Percentiles rank a stretch among this genome's conserved stretches.
Evolutionary conservation across 306 rosid species (phyloP).

Genomic region (Malus orientalis): DNA sequence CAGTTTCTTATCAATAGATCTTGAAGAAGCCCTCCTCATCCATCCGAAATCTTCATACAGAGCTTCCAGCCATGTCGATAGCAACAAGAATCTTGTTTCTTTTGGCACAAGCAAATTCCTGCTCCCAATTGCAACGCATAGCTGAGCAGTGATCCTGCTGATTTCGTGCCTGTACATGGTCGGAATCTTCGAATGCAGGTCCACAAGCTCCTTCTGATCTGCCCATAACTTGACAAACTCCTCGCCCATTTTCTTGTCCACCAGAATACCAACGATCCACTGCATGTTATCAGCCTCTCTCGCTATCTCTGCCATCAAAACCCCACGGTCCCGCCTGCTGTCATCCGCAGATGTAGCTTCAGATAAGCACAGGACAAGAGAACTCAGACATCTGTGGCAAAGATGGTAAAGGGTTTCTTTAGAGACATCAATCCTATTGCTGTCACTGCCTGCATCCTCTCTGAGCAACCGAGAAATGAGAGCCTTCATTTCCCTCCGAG

Average conservation of each 20-base stretch:
- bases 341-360: slow-evolving; percentile 43
- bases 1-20: slow-evolving; percentile 57
- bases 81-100: slow-evolving; percentile 56
- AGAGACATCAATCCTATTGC: slow-evolving; percentile 54
- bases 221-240: slow-evolving; percentile 89
- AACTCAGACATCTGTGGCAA: slow-evolving; percentile 59
- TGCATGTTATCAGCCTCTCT: slow-evolving; percentile 86
- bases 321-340: slow-evolving; percentile 39
- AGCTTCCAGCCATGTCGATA: slow-evolving; percentile 85
- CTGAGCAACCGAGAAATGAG: slow-evolving; percentile 61
- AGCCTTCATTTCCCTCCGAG: slow-evolving; percentile 75
- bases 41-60: slow-evolving; percentile 86
- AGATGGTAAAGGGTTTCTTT: slow-evolving; percentile 70
- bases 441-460: slow-evolving; percentile 39
- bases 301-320: slow-evolving; percentile 62
- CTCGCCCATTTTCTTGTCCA: slow-evolving; percentile 58
- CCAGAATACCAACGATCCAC: slow-evolving; percentile 75
- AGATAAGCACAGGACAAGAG: slow-evolving; percentile 57
- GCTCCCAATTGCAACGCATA: slow-evolving; percentile 75
- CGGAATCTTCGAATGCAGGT: slow-evolving; percentile 67
- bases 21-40: slow-evolving; percentile 73
- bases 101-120: slow-evolving; percentile 68
- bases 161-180: slow-evolving; percentile 68
- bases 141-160: slow-evolving; percentile 73
- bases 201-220: slow-evolving; percentile 76